Evolutionary conservation across 2,329 filamentous ascomycete genomes (phyloP).

Genomic region (Monilinia aucupariae): DNA sequence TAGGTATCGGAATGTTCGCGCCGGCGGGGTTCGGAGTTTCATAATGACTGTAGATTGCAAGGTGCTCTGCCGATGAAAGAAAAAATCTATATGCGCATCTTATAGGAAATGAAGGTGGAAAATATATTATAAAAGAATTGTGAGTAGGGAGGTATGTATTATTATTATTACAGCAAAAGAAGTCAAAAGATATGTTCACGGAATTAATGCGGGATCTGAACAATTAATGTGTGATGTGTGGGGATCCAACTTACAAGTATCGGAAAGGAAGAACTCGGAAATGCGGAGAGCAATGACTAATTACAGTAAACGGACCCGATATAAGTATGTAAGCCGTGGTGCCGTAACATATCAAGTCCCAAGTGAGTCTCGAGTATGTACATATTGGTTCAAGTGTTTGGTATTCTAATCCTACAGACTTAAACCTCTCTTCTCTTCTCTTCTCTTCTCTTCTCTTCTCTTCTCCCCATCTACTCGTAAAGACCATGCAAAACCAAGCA

Average conservation of each 20-base stretch:
- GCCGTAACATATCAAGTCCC: no score
- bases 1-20: conserved; percentile 6
- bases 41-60: conserved; percentile 9
- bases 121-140: neutral
- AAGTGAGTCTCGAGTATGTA: neutral
- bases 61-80: neutral
- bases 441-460: neutral
- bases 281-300: no score
- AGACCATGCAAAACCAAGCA: neutral
- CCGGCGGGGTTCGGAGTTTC: conserved; percentile 4
- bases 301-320: no score
- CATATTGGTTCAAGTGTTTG: neutral
- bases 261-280: no score
- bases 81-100: conserved; percentile 10
- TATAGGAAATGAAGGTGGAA: neutral
- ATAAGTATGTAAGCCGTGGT: no score
- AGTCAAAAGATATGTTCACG: neutral
- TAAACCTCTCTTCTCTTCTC: neutral
- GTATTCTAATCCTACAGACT: neutral
- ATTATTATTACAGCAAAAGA: neutral
- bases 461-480: conserved; percentile 6
- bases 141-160: no score
- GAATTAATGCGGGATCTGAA: neutral
- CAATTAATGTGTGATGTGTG: no score
- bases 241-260: no score